Conservation (phyloP, 208 protist species). For the Porcisia hertigi region DNA sequence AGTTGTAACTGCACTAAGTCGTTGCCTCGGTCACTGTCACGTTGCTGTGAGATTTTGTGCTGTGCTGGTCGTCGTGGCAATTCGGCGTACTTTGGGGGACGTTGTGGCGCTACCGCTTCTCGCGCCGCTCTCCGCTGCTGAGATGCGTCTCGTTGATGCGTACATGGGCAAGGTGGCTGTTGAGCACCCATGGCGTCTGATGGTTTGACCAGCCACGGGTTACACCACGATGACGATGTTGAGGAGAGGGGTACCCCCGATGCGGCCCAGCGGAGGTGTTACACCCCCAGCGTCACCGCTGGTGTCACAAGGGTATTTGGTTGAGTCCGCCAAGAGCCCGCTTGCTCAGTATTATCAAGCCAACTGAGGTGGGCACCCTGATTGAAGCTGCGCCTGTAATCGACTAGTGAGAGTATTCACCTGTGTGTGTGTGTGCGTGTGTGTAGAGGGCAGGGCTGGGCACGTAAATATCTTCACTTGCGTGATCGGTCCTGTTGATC, state of each 20-base stretch:
- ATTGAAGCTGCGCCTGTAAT: too few relatives aligned
- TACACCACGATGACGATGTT: background rate
- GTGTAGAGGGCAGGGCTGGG: too few relatives aligned
- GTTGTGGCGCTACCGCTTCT: slow-evolving; percentile 45
- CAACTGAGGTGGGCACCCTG: too few relatives aligned
- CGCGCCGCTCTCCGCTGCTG: slow-evolving; percentile 32
- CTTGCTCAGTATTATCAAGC: too few relatives aligned
- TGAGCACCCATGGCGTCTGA: background rate
- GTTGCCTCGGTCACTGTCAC: slow-evolving; percentile 41
- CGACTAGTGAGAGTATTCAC: too few relatives aligned
- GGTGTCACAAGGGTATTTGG: too few relatives aligned
- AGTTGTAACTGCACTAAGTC: slow-evolving; percentile 30
- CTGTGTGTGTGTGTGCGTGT: too few relatives aligned
- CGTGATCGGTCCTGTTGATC: too few relatives aligned
- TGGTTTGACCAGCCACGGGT: background rate
- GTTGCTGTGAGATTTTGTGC: slow-evolving; percentile 43
- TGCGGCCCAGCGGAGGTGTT: too few relatives aligned
- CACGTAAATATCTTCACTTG: too few relatives aligned
- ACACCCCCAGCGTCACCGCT: too few relatives aligned
- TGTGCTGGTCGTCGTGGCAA: slow-evolving; percentile 20
- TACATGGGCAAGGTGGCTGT: slow-evolving; percentile 37
- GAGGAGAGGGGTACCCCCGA: background rate
- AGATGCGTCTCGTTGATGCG: slow-evolving; percentile 62
- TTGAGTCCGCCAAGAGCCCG: too few relatives aligned
- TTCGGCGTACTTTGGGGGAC: slow-evolving; percentile 38